Evolutionary conservation across 352 stramenopile genomes (phyloP).

Genomic region (Plasmopara muralis): DNA sequence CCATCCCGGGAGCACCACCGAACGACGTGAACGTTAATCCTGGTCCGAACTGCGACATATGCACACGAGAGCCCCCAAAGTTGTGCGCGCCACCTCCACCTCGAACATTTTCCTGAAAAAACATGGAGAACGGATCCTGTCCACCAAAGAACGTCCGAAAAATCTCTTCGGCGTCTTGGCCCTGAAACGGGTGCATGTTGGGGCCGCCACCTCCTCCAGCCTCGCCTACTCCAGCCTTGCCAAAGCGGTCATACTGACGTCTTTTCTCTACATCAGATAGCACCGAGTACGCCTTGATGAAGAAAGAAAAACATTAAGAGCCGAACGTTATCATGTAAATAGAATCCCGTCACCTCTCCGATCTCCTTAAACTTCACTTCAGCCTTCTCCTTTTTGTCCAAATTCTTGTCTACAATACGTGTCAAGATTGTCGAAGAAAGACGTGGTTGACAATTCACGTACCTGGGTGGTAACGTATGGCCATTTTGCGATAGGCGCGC

Average conservation of each 20-base stretch:
- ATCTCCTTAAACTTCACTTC: conserved; percentile 89
- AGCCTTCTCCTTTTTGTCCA: conserved; percentile 82
- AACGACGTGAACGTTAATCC: conserved; percentile 76
- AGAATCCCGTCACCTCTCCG: conserved; percentile 49
- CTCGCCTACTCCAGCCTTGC: conserved; percentile 62
- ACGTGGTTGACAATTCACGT: background rate
- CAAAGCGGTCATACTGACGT: conserved; percentile 88
- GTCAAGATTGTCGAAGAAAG: background rate
- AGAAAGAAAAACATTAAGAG: background rate
- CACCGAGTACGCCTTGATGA: conserved; percentile 79
- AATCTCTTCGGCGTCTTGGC: conserved; percentile 73
- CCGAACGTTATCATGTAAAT: background rate
- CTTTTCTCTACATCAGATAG: conserved; percentile 86
- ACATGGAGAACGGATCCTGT: conserved; percentile 79
- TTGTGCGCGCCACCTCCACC: conserved; percentile 38
- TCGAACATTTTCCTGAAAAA: conserved; percentile 70
- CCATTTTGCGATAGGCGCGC: conserved; percentile 80
- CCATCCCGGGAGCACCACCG: conserved; percentile 40
- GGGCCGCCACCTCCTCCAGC: conserved; percentile 25
- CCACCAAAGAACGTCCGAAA: conserved; percentile 79
- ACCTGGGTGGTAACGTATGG: conserved; percentile 86
- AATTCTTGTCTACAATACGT: conserved; percentile 72
- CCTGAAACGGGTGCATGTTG: conserved; percentile 52
- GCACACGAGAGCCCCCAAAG: conserved; percentile 52
- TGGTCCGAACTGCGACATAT: conserved; percentile 72